These are phyloP conservation scores for Cicer judaicum DNA, from an alignment of 306 rosid genomes.

Conservation along the genomic window DNA sequence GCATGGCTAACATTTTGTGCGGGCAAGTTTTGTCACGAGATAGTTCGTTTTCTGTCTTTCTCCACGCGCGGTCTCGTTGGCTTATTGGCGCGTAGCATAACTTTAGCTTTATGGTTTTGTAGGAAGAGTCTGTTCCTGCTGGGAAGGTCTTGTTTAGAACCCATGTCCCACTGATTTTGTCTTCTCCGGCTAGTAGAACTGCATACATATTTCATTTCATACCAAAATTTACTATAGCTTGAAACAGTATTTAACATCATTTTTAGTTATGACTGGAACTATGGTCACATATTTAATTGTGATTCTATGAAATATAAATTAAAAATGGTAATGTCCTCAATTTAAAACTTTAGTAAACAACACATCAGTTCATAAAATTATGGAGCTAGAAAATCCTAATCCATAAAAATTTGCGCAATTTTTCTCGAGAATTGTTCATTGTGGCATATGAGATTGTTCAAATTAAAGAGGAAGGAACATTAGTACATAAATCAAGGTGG, in stretches of 20 bases:
- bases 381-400: no score
- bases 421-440: no score
- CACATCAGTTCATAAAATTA: no score
- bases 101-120: conserved; percentile 68
- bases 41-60: conserved; percentile 76
- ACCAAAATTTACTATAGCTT: neutral
- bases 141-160: conserved; percentile 54
- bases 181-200: conserved; percentile 74
- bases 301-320: no score
- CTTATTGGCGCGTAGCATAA: conserved; percentile 85
- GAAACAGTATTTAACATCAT: neutral
- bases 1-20: conserved; percentile 52
- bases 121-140: conserved; percentile 64
- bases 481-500: neutral
- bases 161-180: conserved; percentile 72
- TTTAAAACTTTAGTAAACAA: no score
- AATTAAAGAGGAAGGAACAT: no score
- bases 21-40: conserved; percentile 80
- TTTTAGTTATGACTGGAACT: no score
- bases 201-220: conserved; percentile 38
- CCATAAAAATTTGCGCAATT: no score
- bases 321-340: no score
- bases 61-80: conserved; percentile 86
- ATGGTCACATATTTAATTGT: no score
- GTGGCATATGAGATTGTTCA: no score